These are phyloP conservation scores for Aschersonia sp. DNA, from an alignment of 2,329 filamentous ascomycete species.

Conservation along the genomic window DNA sequence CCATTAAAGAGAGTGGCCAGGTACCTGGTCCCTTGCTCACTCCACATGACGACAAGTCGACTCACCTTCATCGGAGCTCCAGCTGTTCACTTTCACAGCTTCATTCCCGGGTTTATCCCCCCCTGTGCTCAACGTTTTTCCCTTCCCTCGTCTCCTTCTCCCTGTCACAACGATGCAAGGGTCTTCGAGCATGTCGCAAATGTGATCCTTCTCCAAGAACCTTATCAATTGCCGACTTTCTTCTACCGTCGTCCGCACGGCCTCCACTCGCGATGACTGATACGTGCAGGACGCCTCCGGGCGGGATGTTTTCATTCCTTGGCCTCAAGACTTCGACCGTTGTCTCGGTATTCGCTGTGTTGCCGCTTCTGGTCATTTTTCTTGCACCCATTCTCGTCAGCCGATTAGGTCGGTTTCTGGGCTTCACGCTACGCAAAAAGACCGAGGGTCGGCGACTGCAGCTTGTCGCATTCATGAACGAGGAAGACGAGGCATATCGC, in stretches of 20 bases:
- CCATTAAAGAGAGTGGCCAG: not conserved
- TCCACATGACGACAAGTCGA: not conserved
- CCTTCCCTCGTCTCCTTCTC: not conserved
- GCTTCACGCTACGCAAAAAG: constrained; percentile 47
- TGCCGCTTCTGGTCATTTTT: constrained; percentile 10
- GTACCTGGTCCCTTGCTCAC: not conserved
- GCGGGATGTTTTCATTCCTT: constrained; percentile 2
- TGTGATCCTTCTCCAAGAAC: not conserved
- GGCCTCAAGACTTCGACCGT: constrained; percentile 6
- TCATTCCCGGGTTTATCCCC: not conserved
- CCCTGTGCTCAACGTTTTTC: not conserved
- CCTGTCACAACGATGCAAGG: not conserved
- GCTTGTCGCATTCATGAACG: constrained; percentile 36
- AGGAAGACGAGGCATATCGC: constrained; percentile 24
- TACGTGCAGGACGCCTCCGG: constrained; percentile 14
- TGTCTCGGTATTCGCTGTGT: constrained; percentile 8
- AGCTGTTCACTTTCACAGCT: not conserved
- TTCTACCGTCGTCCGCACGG: not conserved
- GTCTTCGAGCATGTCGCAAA: not conserved
- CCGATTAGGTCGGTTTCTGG: constrained; percentile 29
- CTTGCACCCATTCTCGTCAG: constrained; percentile 11
- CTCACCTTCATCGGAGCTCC: not conserved
- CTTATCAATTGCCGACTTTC: not conserved
- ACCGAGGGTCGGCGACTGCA: constrained; percentile 46
- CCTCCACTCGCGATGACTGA: constrained; percentile 8